Percentiles rank a stretch among this genome's conserved stretches.
These are phyloP conservation scores for Penicillium sp. DNA, from an alignment of 2,329 filamentous ascomycete species.

Conservation along the genomic window DNA sequence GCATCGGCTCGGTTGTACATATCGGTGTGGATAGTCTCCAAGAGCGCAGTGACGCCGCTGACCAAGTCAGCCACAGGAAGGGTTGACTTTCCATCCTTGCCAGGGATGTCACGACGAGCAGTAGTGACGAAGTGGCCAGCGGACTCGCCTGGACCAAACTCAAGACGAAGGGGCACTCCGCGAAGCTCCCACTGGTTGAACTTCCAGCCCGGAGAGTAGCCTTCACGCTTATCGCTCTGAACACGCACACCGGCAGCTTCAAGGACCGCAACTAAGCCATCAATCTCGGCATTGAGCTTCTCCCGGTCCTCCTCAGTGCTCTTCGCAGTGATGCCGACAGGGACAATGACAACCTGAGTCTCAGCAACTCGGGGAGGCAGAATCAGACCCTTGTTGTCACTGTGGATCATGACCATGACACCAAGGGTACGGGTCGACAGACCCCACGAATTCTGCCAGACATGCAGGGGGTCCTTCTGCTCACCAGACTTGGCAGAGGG, in stretches of 20 bases:
- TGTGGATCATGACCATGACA: constrained; percentile 98
- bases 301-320: constrained; percentile 72
- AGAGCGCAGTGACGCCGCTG: constrained; percentile 68
- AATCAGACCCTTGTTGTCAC: constrained; percentile 91
- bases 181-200: constrained; percentile 99
- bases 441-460: constrained; percentile 99
- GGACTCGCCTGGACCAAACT: constrained; percentile 92
- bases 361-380: constrained; percentile 86
- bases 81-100: constrained; percentile 65
- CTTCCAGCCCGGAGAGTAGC: constrained; percentile 91
- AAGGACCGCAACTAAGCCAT: constrained; percentile 63
- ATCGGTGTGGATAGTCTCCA: constrained; percentile 84
- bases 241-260: constrained; percentile 68
- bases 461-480: constrained; percentile 57
- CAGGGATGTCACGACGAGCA: constrained; percentile 72
- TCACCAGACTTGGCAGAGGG: constrained; percentile 64
- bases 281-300: constrained; percentile 68
- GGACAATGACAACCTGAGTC: constrained; percentile 78
- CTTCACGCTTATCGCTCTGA: constrained; percentile 78
- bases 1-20: constrained; percentile 71
- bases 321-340: constrained; percentile 88
- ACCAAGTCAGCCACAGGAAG: constrained; percentile 69
- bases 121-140: constrained; percentile 78
- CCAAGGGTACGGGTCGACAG: constrained; percentile 94
- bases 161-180: constrained; percentile 86